Evolutionary conservation across 2,329 filamentous ascomycete species (phyloP).

Genomic region (Sarocladium strictum): DNA sequence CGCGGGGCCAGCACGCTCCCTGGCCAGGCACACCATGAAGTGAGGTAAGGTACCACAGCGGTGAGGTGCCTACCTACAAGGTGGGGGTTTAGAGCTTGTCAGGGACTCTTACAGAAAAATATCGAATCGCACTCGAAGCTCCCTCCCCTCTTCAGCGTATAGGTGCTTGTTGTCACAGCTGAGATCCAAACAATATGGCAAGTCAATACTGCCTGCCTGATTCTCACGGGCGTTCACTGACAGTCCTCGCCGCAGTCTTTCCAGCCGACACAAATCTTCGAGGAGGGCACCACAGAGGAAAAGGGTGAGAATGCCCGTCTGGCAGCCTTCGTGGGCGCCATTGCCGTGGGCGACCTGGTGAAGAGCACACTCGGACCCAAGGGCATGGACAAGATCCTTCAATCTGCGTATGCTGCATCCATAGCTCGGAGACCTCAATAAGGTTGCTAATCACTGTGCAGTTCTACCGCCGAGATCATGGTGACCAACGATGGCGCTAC

Average conservation of each 20-base stretch:
- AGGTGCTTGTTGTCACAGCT: background rate
- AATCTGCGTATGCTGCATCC: conserved; percentile 66
- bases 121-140: background rate
- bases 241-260: conserved; percentile 40
- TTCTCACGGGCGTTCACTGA: background rate
- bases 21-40: background rate
- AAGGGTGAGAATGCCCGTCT: conserved; percentile 99
- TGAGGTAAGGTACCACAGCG: background rate
- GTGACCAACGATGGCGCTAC: conserved; percentile 99
- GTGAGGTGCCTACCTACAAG: background rate
- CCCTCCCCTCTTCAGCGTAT: background rate
- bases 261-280: conserved; percentile 96
- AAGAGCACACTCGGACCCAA: conserved; percentile 97
- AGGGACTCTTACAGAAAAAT: conserved; percentile 5
- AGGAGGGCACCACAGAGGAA: conserved; percentile 93
- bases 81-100: conserved; percentile 17
- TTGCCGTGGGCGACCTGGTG: conserved; percentile 93
- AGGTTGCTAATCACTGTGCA: conserved; percentile 27
- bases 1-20: background rate
- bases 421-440: background rate
- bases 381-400: conserved; percentile 98
- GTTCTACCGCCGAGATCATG: conserved; percentile 93
- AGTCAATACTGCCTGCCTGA: background rate
- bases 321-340: conserved; percentile 95
- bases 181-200: conserved; percentile 9